Base-by-base conservation (phyloP, 2,329 filamentous ascomycete species). In the Cryphonectria carpinicola region DNA sequence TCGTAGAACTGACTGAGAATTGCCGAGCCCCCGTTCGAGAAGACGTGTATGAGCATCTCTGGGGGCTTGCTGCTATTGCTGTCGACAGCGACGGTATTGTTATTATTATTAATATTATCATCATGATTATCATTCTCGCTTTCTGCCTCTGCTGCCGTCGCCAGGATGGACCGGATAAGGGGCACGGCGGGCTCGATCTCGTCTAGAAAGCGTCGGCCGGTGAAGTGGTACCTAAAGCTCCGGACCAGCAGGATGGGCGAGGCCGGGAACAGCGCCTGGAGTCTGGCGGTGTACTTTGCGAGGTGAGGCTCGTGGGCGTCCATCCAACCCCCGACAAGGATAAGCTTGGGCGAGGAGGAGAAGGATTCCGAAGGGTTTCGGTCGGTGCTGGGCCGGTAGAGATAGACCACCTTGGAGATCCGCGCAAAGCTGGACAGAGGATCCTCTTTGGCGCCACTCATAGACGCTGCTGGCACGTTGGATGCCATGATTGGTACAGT, bases 21-120 rank as follows among this genome's bases (percentile, higher is more conserved):
- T 67, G 80, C 80, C 35, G 82, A 79, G 63, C 86, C 86, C 67
- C 86, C 86, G 73, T 88, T 87, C 54, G 86, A 88, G 74, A 88
- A 87, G 46, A 82, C 71, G 73, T 88, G 86, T 17, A 85, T 75
- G 3, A 87, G 79, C 22, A 87, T 77, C 43, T 78, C 77, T 14
- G 80, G 80, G 56, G 68, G 14, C 14, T n/a, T 14, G 25, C 73
- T 28, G 28, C n/a, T 49, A 7, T 22, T 49, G 19, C 19, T 10
- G 22, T 22, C 19, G 6, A 4, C 19, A 13, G 14, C 17, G 43
- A 49, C 17, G 7, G 22, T 32, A 28, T 49, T 39, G 1, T 11
- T 39, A 11, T 13, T 39, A 39, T 39, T 11, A 39, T 39, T 39
- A 39, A 11, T 39, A 39, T 39, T 39, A 11, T 39, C 13, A 79